Evolutionary conservation across 2,329 filamentous ascomycete species (phyloP).

Genomic region (Trichoderma gracile): DNA sequence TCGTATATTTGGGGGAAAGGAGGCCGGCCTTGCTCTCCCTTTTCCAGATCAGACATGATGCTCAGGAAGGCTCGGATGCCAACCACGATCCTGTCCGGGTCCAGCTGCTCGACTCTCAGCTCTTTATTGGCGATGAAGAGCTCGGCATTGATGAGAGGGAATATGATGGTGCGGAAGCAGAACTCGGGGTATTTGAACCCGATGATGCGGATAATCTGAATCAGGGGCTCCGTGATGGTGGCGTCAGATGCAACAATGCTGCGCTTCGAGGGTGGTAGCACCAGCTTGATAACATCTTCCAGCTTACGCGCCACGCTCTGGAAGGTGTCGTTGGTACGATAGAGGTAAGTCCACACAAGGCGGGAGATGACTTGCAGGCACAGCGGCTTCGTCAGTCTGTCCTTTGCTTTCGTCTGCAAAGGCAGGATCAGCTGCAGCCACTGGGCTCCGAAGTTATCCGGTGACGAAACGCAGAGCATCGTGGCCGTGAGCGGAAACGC

Average conservation of each 20-base stretch:
- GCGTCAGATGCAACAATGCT: constrained; percentile 81
- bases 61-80: constrained; percentile 91
- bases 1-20: constrained; percentile 77
- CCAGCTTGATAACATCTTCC: constrained; percentile 83
- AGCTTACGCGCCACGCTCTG: constrained; percentile 73
- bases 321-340: constrained; percentile 72
- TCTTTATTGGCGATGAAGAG: constrained; percentile 76
- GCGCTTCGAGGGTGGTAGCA: constrained; percentile 77
- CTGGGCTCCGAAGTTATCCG: constrained; percentile 78
- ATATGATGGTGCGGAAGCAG: constrained; percentile 90
- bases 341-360: constrained; percentile 91
- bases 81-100: constrained; percentile 96
- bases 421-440: constrained; percentile 82
- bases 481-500: constrained; percentile 87
- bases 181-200: constrained; percentile 92
- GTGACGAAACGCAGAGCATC: constrained; percentile 82
- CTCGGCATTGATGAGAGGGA: constrained; percentile 90
- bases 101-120: constrained; percentile 84
- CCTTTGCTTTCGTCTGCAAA: constrained; percentile 79
- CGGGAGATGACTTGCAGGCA: constrained; percentile 89
- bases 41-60: constrained; percentile 91
- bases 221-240: constrained; percentile 82
- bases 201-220: constrained; percentile 91
- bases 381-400: constrained; percentile 73
- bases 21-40: constrained; percentile 71